These are phyloP conservation scores for Musa troglodytarum DNA, from an alignment of 176 grass and related monocot species.

Conservation along the genomic window DNA sequence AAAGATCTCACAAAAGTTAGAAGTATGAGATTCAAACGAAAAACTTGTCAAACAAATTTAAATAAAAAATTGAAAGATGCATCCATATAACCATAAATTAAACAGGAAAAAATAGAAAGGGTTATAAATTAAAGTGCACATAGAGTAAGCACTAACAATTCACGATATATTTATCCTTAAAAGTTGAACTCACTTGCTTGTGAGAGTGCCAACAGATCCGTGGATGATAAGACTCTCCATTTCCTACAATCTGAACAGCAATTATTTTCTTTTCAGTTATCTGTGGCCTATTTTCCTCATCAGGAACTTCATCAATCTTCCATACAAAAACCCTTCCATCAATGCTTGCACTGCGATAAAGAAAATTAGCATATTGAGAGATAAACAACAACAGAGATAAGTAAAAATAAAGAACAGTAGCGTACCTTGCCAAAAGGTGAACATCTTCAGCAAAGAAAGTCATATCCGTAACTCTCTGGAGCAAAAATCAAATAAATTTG, in stretches of 20 bases:
- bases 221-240: conserved; percentile 79
- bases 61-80: conserved; percentile 13
- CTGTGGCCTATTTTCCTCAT: conserved; percentile 78
- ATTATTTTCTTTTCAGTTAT: conserved; percentile 75
- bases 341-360: conserved; percentile 62
- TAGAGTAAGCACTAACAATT: too few relatives aligned
- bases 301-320: conserved; percentile 90
- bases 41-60: neutral
- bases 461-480: conserved; percentile 95
- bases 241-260: conserved; percentile 67
- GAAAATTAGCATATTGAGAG: neutral
- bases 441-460: conserved; percentile 96
- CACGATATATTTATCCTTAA: too few relatives aligned
- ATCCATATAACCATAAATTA: neutral
- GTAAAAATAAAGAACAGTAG: neutral
- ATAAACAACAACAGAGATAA: neutral
- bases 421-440: conserved; percentile 85
- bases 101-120: too few relatives aligned
- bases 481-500: conserved; percentile 8
- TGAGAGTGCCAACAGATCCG: conserved; percentile 94
- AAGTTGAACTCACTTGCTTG: conserved; percentile 63
- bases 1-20: neutral
- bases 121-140: too few relatives aligned
- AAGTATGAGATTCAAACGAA: neutral
- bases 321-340: conserved; percentile 85